Conservation (phyloP, 495 filamentous ascomycete species). For the Aspergillus mulundensis region DNA sequence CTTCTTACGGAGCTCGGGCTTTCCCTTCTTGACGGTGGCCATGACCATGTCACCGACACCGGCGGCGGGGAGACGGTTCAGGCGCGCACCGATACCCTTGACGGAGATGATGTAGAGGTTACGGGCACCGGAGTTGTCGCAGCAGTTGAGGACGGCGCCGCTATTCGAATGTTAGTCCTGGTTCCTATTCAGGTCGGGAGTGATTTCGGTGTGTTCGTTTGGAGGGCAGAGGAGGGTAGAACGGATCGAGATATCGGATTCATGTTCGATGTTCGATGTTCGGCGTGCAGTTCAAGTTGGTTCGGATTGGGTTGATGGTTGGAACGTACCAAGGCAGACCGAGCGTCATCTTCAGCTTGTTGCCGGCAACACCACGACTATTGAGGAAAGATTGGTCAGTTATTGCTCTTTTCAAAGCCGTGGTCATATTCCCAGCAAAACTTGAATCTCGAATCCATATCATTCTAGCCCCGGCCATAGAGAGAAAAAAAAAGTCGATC, state of each 20-base stretch:
- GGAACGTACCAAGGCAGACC: constrained; percentile 95
- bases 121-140: constrained; percentile 96
- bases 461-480: not conserved
- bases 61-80: constrained; percentile 95
- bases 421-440: not conserved
- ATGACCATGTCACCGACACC: constrained; percentile 99
- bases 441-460: not conserved
- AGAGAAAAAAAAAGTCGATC: not conserved
- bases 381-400: constrained; percentile 28
- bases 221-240: not conserved
- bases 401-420: not conserved
- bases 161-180: constrained; percentile 45
- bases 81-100: constrained; percentile 96
- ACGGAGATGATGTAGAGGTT: constrained; percentile 99
- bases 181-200: constrained; percentile 5
- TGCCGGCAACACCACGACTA: constrained; percentile 85
- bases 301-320: constrained; percentile 13
- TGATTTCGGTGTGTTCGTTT: constrained; percentile 1
- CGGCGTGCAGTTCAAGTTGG: not conserved
- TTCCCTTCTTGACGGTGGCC: constrained; percentile 99
- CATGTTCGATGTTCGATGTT: constrained; percentile 1
- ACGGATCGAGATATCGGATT: not conserved
- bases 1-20: constrained; percentile 99
- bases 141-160: constrained; percentile 95
- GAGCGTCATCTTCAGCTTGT: constrained; percentile 99